Evolutionary conservation across 306 rosid species (phyloP).

Genomic region (Vigna nakashimae): DNA sequence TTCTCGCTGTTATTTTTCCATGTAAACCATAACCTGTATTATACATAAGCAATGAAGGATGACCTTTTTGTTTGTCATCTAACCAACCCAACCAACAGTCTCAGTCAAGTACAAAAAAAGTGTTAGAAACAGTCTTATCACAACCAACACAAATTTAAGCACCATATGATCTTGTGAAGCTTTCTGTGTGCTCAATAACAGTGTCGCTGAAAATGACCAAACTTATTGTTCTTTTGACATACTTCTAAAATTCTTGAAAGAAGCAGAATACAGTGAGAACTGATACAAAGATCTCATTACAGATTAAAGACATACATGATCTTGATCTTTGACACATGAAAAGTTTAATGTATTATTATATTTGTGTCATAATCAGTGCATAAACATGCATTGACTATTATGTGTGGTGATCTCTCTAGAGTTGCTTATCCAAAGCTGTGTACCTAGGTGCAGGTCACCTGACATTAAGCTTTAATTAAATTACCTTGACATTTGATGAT

Average conservation of each 20-base stretch:
- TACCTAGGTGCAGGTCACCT: not conserved
- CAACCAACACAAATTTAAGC: not conserved
- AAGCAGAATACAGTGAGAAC: too few relatives aligned
- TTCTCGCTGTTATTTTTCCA: not conserved
- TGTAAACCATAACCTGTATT: not conserved
- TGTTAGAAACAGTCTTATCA: not conserved
- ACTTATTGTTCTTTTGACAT: too few relatives aligned
- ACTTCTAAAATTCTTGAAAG: too few relatives aligned
- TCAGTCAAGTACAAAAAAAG: not conserved
- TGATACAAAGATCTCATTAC: too few relatives aligned
- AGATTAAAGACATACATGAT: too few relatives aligned
- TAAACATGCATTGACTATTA: not conserved
- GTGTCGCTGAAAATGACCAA: not conserved
- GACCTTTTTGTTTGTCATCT: not conserved
- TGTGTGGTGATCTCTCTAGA: not conserved
- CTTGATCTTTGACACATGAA: too few relatives aligned
- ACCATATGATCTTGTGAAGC: constrained; percentile 2
- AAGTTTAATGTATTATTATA: too few relatives aligned
- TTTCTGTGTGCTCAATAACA: constrained; percentile 16
- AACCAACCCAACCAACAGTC: not conserved
- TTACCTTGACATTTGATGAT: constrained; percentile 11
- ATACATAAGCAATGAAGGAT: not conserved
- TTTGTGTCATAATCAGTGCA: too few relatives aligned
- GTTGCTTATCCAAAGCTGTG: constrained; percentile 9
- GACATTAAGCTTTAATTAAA: not conserved